phyloP scores from a whole-genome alignment of 345 rosid genomes.

The Combretum micranthum region DNA sequence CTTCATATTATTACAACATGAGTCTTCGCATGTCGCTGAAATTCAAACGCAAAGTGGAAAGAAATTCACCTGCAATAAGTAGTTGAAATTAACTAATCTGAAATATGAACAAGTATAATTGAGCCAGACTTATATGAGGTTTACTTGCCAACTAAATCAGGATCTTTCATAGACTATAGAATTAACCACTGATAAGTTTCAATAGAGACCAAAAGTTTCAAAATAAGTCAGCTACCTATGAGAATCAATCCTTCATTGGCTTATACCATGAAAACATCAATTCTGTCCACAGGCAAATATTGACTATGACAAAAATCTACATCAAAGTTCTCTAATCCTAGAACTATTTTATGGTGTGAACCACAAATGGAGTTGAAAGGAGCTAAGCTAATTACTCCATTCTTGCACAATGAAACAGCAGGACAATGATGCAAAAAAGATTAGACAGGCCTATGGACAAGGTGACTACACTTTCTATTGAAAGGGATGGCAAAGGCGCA shows the following conservation, averaged over 20 bases:
- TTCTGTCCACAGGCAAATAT: too few relatives aligned
- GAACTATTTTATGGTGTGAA: too few relatives aligned
- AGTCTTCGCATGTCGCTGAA: constrained; percentile 76
- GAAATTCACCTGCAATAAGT: constrained; percentile 61
- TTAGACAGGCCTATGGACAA: too few relatives aligned
- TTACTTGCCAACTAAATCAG: not conserved
- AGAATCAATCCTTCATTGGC: not conserved
- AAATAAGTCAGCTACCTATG: not conserved
- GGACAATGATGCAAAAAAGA: too few relatives aligned
- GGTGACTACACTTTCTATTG: too few relatives aligned
- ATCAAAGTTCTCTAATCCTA: too few relatives aligned
- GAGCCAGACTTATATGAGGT: not conserved
- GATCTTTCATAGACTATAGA: not conserved
- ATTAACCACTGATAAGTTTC: not conserved
- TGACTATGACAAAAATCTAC: too few relatives aligned
- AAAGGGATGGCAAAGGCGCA: too few relatives aligned
- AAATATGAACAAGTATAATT: not conserved
- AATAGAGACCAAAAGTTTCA: not conserved
- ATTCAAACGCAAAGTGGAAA: constrained; percentile 58
- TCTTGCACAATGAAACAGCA: too few relatives aligned
- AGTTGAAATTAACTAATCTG: not conserved
- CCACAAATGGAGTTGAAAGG: too few relatives aligned
- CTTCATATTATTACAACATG: constrained; percentile 37
- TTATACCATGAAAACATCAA: too few relatives aligned
- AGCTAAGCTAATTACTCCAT: too few relatives aligned